Evolutionary conservation across 2,329 filamentous ascomycete genomes (phyloP), one percentile per base, ranked within the genome.

Genomic region (Venturia effusa): DNA sequence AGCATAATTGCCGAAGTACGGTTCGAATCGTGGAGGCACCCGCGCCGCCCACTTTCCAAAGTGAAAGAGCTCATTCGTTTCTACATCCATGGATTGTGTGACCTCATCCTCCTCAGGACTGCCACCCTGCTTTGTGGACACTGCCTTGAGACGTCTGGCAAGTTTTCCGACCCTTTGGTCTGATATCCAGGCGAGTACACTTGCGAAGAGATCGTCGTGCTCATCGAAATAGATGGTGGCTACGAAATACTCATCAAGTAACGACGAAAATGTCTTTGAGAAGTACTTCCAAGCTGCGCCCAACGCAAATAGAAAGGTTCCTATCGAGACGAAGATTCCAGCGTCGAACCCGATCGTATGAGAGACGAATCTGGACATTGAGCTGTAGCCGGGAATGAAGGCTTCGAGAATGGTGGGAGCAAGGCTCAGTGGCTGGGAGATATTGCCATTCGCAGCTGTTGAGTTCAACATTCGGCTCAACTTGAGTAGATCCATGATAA

Each of bases 371-470:
- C 75, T 73, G 1, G 78, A 79, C 40, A 81, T 73, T 51, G 80
- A 67, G 45, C 77, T 74, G 69, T 81, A 82, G 19, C 80, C 80
- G 10, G 80, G 80, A 41, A 82, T 74, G n/a, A 81, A 69, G 1
- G 77, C 72, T 59, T 82, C 79, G n/a, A 82, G 72, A 22, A 81
- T 72, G 19, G 75, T 77, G 24, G 75, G 74, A 0, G 79, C 76
- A 11, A 81, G 71, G 54, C 77, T 74, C 10, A 61, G 39, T 1
- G 48, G 48, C 39, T 61, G 40, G 19, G 60, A 45, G 70, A 71
- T 64, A 39, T 61, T 61, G 27, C 39, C 60, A 48, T 22, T 40
- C 3, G 37, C 60, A 13, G 39, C 60, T 6, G 60, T 45, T 7
- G 60, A 61, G 19, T 61, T 61, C 22, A 61, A 17, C 39, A 61